These are phyloP conservation scores for Lumnitzera racemosa DNA, from an alignment of 345 rosid genomes.

Conservation along the genomic window DNA sequence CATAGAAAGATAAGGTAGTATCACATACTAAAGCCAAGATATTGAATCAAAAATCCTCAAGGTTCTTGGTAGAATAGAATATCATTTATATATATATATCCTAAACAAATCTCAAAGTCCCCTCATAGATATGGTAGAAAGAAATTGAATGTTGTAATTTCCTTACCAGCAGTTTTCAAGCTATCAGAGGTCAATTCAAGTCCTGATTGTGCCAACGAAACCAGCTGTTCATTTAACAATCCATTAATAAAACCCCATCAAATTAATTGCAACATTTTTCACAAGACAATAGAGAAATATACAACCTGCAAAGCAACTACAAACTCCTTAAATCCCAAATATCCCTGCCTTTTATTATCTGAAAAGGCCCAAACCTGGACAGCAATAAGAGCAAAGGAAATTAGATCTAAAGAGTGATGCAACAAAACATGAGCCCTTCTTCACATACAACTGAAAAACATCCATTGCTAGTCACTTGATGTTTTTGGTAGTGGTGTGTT, in stretches of 20 bases:
- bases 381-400: not conserved
- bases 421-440: not conserved
- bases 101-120: too few relatives aligned
- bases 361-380: conserved; percentile 82
- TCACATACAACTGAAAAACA: not conserved
- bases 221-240: conserved; percentile 31
- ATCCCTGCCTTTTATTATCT: conserved; percentile 82
- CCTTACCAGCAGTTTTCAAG: conserved; percentile 46
- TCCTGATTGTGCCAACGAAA: conserved; percentile 82
- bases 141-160: not conserved
- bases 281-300: not conserved
- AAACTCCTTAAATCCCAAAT: conserved; percentile 66
- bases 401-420: not conserved
- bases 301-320: conserved; percentile 76
- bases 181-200: conserved; percentile 47
- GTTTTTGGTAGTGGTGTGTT: too few relatives aligned
- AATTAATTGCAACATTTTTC: not conserved
- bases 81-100: too few relatives aligned
- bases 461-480: not conserved
- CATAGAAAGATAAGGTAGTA: not conserved
- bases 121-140: too few relatives aligned
- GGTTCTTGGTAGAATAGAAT: too few relatives aligned
- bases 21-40: too few relatives aligned
- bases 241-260: not conserved
- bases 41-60: too few relatives aligned